Base-by-base conservation (phyloP, 139 green algal genomes). In the Bryopsis sp. region DNA sequence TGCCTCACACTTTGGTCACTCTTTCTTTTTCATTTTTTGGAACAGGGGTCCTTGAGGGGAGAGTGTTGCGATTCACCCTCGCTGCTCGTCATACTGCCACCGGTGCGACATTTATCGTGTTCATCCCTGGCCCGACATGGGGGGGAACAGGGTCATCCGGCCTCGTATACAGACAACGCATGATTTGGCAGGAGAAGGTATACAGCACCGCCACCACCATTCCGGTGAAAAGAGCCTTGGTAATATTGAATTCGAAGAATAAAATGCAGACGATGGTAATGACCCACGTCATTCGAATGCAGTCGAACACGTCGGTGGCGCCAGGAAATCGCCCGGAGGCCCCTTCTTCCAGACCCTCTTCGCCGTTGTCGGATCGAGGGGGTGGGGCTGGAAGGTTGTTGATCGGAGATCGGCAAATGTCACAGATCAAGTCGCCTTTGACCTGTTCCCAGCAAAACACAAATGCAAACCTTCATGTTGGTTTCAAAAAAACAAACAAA, bases 271-370 rank as follows among this genome's bases (percentile, higher is more conserved):
- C 70, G 62, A 89, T 87, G 48, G 78, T 82, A 58, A 78, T 73
- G 35, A 94, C 69, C 89, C 89, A 95, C 1, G 78, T 87, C 39
- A 92, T 81, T 33, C 89, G 71, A 19, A 95, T 82, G 73, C 78
- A 90, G 68, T 95, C 88, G 67, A 95, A 95, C 15, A 90, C 50
- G 29, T 92, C 79, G 67, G 91, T 87, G 5, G 82, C 79, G 38
- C 61, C 39, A 36, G 72, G 72, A n/a, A 35, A 66, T 43, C 68
- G 74, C 5, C 75, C 61, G 7, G 64, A 26, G 32, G 71, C 38
- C 28, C 71, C 68, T 35, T 75, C 68, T 32, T 35, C 34, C 11
- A 11, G 22, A 34, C 54, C 62, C 3, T 54, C 35, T 7, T 35
- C 39, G 39, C 62, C 35, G 4, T n/a, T 36, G 31, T 69, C 62